These are phyloP conservation scores for Thelonectria olida DNA, from an alignment of 2,329 filamentous ascomycete genomes.

Conservation along the genomic window DNA sequence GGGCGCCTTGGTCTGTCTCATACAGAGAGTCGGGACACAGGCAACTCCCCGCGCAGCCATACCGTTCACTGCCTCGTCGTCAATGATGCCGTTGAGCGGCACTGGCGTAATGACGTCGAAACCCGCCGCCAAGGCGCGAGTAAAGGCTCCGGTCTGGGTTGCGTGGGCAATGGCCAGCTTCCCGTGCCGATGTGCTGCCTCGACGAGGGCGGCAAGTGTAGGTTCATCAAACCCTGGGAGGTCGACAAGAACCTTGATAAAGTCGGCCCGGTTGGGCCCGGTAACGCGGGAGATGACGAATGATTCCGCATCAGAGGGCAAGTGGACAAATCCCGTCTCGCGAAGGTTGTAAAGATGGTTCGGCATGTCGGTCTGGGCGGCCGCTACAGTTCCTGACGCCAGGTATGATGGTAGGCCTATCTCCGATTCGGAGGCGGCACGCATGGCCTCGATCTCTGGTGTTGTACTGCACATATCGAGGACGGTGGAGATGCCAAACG, in stretches of 20 bases:
- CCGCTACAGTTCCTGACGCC: slow-evolving; percentile 17
- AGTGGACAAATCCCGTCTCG: slow-evolving; percentile 4
- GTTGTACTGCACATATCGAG: slow-evolving; percentile 25
- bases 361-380: background rate
- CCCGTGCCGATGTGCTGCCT: slow-evolving; percentile 32
- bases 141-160: no score
- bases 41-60: slow-evolving; percentile 32
- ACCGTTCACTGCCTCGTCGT: slow-evolving; percentile 22
- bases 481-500: slow-evolving; percentile 22
- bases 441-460: slow-evolving; percentile 19
- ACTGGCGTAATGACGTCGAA: slow-evolving; percentile 43
- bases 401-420: slow-evolving; percentile 20
- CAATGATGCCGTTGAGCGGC: slow-evolving; percentile 39
- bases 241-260: slow-evolving; percentile 40
- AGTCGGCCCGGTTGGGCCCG: slow-evolving; percentile 30
- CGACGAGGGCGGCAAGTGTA: slow-evolving; percentile 33
- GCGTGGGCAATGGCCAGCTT: slow-evolving; percentile 39
- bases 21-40: slow-evolving; percentile 40
- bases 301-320: slow-evolving; percentile 2
- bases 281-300: slow-evolving; percentile 1
- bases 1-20: background rate
- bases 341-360: slow-evolving; percentile 1
- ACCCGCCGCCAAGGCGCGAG: slow-evolving; percentile 35
- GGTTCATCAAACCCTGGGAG: slow-evolving; percentile 33
- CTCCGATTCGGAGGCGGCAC: background rate